These are phyloP conservation scores for Apophysomyces sp. DNA, from an alignment of 371 early-diverging fungal genomes.

Conservation along the genomic window DNA sequence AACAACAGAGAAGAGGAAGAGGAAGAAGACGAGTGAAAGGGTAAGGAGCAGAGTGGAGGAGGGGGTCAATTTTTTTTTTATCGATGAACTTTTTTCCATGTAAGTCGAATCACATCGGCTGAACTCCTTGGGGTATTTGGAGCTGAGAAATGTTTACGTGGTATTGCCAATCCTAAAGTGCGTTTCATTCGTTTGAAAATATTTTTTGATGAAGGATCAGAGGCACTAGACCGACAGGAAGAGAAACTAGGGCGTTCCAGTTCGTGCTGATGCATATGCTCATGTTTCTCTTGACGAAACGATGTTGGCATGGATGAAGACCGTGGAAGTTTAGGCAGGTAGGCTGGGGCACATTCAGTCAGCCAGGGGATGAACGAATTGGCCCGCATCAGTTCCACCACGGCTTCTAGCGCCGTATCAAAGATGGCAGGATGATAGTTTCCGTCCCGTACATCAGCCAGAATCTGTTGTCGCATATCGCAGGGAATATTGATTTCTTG, in stretches of 20 bases:
- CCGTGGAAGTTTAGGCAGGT: neutral
- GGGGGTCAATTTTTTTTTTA: neutral
- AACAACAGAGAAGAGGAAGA: neutral
- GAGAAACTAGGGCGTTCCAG: neutral
- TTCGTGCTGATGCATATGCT: neutral
- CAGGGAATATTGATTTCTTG: slow-evolving; percentile 54
- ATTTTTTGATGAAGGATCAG: neutral
- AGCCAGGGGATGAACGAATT: slow-evolving; percentile 49
- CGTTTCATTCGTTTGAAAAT: neutral
- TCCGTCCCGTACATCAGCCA: slow-evolving; percentile 21
- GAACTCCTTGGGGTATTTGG: neutral
- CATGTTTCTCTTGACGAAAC: neutral
- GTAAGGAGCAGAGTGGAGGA: neutral
- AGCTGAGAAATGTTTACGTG: neutral
- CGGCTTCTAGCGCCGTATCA: slow-evolving; percentile 33
- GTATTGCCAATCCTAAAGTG: neutral
- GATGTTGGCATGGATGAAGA: neutral
- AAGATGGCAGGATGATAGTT: slow-evolving; percentile 32
- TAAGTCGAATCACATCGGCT: neutral
- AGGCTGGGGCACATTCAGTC: slow-evolving; percentile 1
- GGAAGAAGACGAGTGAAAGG: neutral
- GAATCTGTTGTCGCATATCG: slow-evolving; percentile 42
- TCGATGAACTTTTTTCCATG: neutral
- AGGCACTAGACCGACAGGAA: neutral
- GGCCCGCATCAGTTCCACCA: slow-evolving; percentile 46